Base-by-base conservation (phyloP, 148 eudicot genomes). In the Silene latifolia region DNA sequence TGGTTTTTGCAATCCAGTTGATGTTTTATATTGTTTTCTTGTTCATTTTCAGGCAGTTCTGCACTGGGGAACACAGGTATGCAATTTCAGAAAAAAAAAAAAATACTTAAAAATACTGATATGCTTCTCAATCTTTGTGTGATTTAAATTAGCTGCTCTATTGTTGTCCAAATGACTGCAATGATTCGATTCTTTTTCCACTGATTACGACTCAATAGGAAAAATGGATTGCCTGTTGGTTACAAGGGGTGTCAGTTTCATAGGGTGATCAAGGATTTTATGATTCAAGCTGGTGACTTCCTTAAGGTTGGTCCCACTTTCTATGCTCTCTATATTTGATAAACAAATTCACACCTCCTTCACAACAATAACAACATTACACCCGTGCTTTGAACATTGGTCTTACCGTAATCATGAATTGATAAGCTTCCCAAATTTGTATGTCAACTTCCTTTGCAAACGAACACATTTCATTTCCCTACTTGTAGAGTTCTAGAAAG, bases 161-260 rank as follows among this genome's bases (percentile, higher is more conserved):
- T 32, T 32, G 4, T 56, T 56, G 1, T n/a, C 12, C 19, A 27
- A 27, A 27, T n/a, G n/a, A n/a, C n/a, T n/a, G 59, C 9, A 61
- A 12, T 18, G 4, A 39, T 63, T 32, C 17, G 27, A 57, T 19
- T 71, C 44, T 79, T 11, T 27, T 15, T 78, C 60, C 60, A 10
- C 8, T 27, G 72, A 68, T 44, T 72, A 17, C 75, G 77, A 58
- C 54, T 75, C 82, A 20, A 48, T 85, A 94, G 98, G 87, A 94
- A 91, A 85, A 91, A 87, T 74, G 98, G 98, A 73, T 72, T 91
- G 72, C 98, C 98, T 66, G 90, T 91, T 84, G 98, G 98, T 65
- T 94, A 88, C 89, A 94, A 94, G 83, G 93, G 93, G 61, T 91
- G 97, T 76, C 97, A 91, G 79, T 94, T 93, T 79, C 98, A 94